Percentiles rank a stretch among this genome's conserved stretches.
Conservation (phyloP, 2,329 filamentous ascomycete species). For the Coniochaeta sp. region DNA sequence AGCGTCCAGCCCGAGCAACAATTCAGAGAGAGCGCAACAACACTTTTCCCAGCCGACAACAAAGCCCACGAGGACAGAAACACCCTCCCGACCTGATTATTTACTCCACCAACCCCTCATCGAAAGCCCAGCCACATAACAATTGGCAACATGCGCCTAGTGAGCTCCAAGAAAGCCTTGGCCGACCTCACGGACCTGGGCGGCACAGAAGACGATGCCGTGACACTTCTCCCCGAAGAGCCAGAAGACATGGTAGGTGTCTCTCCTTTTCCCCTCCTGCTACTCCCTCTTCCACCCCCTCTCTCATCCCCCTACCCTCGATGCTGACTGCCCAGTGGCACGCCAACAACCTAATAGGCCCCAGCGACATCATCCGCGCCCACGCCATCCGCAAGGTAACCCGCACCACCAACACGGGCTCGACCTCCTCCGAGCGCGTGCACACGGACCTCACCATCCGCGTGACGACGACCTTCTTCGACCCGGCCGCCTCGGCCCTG, state of each 20-base stretch:
- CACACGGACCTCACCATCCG: slow-evolving; percentile 50
- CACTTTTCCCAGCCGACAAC: no score
- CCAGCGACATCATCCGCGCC: slow-evolving; percentile 45
- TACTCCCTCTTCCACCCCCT: background rate
- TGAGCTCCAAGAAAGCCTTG: background rate
- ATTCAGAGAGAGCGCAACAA: background rate
- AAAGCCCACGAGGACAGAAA: no score
- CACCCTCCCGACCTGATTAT: no score
- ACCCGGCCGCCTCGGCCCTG: slow-evolving; percentile 46
- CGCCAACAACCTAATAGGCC: slow-evolving; percentile 52
- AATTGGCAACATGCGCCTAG: background rate
- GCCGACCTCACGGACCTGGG: background rate
- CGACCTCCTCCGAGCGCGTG: slow-evolving; percentile 41
- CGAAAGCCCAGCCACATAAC: no score
- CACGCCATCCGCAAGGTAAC: slow-evolving; percentile 51
- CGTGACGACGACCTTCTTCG: slow-evolving; percentile 52
- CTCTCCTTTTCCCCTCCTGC: background rate
- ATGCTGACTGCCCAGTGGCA: slow-evolving; percentile 36
- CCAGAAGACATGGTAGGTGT: slow-evolving; percentile 27
- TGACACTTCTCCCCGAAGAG: slow-evolving; percentile 32
- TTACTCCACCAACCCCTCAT: no score
- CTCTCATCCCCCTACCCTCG: background rate
- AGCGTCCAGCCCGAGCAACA: background rate
- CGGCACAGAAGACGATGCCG: slow-evolving; percentile 24
- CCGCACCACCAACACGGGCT: slow-evolving; percentile 36